Evolutionary conservation across 2,329 filamentous ascomycete species (phyloP).

Genomic region (Cordyceps pruinosa): DNA sequence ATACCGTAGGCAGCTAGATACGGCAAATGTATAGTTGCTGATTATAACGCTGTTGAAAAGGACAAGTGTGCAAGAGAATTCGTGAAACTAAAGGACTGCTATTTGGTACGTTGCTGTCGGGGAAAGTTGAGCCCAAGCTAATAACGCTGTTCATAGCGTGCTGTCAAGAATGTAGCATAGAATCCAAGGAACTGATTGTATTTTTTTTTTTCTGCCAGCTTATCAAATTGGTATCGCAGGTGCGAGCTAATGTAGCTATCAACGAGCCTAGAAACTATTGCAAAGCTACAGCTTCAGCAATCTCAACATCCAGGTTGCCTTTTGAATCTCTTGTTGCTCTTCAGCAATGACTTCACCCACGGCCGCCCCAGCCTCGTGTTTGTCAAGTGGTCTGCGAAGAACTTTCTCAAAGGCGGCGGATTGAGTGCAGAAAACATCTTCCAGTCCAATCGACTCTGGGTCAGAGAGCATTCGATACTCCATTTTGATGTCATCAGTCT

Average conservation of each 20-base stretch:
- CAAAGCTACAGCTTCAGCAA: slow-evolving; percentile 61
- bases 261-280: background rate
- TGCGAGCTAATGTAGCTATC: background rate
- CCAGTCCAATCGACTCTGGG: slow-evolving; percentile 68
- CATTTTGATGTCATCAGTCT: slow-evolving; percentile 94
- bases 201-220: background rate
- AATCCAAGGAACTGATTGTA: background rate
- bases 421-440: slow-evolving; percentile 63
- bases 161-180: slow-evolving; percentile 12
- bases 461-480: slow-evolving; percentile 78
- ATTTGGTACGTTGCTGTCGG: slow-evolving; percentile 52
- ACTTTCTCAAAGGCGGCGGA: slow-evolving; percentile 65
- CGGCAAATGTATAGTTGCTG: slow-evolving; percentile 82
- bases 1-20: slow-evolving; percentile 65
- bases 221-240: background rate
- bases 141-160: slow-evolving; percentile 7
- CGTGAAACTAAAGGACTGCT: slow-evolving; percentile 77
- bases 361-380: slow-evolving; percentile 20
- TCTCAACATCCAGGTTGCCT: slow-evolving; percentile 71
- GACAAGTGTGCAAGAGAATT: slow-evolving; percentile 88
- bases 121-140: background rate
- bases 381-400: slow-evolving; percentile 66
- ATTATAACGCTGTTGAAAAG: slow-evolving; percentile 85
- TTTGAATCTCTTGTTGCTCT: slow-evolving; percentile 81
- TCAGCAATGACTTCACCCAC: slow-evolving; percentile 55